Evolutionary conservation across 2,329 filamentous ascomycete genomes (phyloP).

Genomic region (Epichloe sibirici): DNA sequence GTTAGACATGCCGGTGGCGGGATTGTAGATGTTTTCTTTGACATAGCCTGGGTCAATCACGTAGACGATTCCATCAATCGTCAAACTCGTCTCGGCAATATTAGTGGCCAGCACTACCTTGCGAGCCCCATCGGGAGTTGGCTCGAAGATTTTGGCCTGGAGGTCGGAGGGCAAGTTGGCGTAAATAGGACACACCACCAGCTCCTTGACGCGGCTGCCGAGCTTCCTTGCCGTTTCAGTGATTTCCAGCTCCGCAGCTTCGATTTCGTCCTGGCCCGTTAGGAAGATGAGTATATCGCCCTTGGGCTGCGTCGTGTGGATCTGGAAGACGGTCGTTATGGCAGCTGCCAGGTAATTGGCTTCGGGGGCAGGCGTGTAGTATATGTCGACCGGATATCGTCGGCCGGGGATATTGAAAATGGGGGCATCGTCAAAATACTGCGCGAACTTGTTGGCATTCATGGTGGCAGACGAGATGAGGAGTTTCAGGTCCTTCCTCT

Average conservation of each 20-base stretch:
- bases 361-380: constrained; percentile 82
- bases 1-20: constrained; percentile 83
- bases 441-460: constrained; percentile 82
- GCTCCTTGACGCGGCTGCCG: constrained; percentile 69
- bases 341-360: constrained; percentile 87
- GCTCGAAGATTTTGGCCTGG: constrained; percentile 89
- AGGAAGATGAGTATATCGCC: constrained; percentile 93
- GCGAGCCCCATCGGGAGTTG: constrained; percentile 69
- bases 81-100: constrained; percentile 91
- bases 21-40: constrained; percentile 91
- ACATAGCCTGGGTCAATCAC: constrained; percentile 93
- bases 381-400: constrained; percentile 79
- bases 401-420: constrained; percentile 92
- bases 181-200: constrained; percentile 89
- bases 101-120: constrained; percentile 95
- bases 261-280: constrained; percentile 93
- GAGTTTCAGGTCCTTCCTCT: constrained; percentile 74
- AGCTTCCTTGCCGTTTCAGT: constrained; percentile 79
- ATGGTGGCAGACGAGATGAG: constrained; percentile 91
- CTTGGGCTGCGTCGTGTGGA: constrained; percentile 72
- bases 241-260: constrained; percentile 72
- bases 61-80: constrained; percentile 91
- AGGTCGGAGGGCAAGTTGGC: constrained; percentile 83
- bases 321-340: constrained; percentile 89
- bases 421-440: constrained; percentile 83